Evolutionary conservation across 176 grass and related monocot species (phyloP).

Genomic region (Oryza brachyantha): DNA sequence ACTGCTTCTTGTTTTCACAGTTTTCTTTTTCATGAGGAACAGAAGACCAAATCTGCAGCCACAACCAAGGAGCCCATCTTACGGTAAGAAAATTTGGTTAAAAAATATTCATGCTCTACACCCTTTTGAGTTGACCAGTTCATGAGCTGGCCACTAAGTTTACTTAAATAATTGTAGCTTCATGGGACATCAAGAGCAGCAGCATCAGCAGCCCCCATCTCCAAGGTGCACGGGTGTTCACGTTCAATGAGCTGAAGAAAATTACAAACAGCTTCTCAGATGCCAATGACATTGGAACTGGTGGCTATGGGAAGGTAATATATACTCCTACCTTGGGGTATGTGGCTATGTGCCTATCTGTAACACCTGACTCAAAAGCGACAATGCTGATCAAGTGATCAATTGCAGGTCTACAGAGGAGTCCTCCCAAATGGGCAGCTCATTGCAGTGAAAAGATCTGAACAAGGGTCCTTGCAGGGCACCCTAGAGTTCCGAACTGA

Average conservation of each 20-base stretch:
- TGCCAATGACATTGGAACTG: conserved; percentile 52
- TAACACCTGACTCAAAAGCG: neutral
- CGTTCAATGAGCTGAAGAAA: conserved; percentile 65
- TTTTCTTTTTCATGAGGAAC: conserved; percentile 35
- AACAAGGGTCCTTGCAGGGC: conserved; percentile 70
- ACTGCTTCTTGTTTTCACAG: conserved; percentile 22
- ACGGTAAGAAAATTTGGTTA: conserved; percentile 27
- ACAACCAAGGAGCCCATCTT: conserved; percentile 52
- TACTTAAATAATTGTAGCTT: conserved; percentile 29
- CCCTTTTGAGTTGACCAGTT: neutral
- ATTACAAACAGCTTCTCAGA: conserved; percentile 67
- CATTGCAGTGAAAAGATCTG: conserved; percentile 68
- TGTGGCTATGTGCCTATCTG: neutral
- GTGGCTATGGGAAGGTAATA: conserved; percentile 82
- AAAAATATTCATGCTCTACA: neutral
- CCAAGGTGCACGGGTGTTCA: conserved; percentile 60
- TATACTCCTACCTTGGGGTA: too few relatives aligned
- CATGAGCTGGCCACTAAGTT: neutral
- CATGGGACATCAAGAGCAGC: conserved; percentile 67
- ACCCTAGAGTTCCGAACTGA: conserved; percentile 68
- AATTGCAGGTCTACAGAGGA: conserved; percentile 62
- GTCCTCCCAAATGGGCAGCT: conserved; percentile 55
- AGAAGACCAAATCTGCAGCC: conserved; percentile 16
- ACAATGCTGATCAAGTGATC: neutral
- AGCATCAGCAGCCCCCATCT: conserved; percentile 52